Base-by-base conservation (phyloP, 164 flowering plant genomes). In the Vitis rupestris region DNA sequence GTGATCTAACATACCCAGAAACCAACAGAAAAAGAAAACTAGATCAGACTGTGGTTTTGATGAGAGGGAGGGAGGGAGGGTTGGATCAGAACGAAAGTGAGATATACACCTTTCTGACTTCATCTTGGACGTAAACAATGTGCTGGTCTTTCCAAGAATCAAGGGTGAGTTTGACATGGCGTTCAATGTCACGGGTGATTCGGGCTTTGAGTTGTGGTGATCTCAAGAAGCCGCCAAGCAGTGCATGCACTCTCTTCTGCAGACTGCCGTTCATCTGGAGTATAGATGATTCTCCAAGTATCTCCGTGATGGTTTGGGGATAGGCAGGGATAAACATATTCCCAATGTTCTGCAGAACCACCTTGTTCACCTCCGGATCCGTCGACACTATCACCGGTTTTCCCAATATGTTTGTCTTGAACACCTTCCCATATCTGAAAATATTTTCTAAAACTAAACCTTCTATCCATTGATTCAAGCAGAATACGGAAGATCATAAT, bases 321-420 rank as follows among this genome's bases (percentile, higher is more conserved):
- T 96, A 96, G 27, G 78, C 82, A 0, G 99, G 98, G 57, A 86
- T 37, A 61, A 96, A 93, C 3, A 19, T 72, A 71, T 76, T 82
- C 3, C 94, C 98, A 68, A 91, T 88, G 74, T 96, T 87, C 70
- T 86, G 92, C 44, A 96, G 72, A 4, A 96, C 74, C 65, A 82
- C 84, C 72, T 88, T 96, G 88, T 91, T 96, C 76, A 93, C 93
- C 5, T 90, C 97, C 0, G 90, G 79, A 75, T 96, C 99, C 0
- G 98, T 93, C 1, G 99, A 96, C 8, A 92, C 89, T 50, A 96
- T 93, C 0, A 91, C 78, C 1, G 94, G 86, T 8, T 81, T 82
- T 57, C 99, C 99, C 74, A 96, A 70, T 3, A 96, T 70, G 70
- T 93, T 85, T 1, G 98, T 88, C 69, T 76, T 90, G 86, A 96